These are phyloP conservation scores for Eucalyptus polybractea DNA, from an alignment of 345 rosid genomes.

Conservation along the genomic window DNA sequence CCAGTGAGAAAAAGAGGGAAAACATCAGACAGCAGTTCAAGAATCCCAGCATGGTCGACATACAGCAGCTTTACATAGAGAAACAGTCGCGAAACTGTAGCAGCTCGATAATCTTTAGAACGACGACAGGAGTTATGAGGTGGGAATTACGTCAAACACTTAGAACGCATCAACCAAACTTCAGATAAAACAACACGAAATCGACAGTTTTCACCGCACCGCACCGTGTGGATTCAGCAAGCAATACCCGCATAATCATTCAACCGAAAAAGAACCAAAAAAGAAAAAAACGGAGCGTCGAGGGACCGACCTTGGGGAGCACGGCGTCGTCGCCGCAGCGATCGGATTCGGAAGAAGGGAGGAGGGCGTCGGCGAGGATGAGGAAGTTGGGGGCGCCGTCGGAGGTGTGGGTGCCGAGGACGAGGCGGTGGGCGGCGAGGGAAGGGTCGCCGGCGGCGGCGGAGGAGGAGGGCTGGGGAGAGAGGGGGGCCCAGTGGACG, in stretches of 20 bases:
- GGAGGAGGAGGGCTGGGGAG: slow-evolving; percentile 18
- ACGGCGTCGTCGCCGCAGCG: neutral
- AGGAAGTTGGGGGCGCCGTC: slow-evolving; percentile 58
- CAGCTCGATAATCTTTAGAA: neutral
- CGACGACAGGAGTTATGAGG: neutral
- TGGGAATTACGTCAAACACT: slow-evolving; percentile 18
- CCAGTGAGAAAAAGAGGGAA: neutral
- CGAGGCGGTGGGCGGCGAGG: slow-evolving; percentile 52
- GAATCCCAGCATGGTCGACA: neutral
- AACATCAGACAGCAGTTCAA: neutral
- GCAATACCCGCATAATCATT: neutral
- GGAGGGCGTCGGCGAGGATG: slow-evolving; percentile 62
- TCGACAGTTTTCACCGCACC: neutral
- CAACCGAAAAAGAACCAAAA: neutral
- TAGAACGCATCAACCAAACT: slow-evolving; percentile 1
- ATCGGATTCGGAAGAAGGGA: slow-evolving; percentile 44
- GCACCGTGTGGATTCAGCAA: neutral
- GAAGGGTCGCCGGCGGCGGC: slow-evolving; percentile 15
- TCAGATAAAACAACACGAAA: neutral
- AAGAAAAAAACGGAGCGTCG: neutral
- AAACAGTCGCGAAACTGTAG: neutral
- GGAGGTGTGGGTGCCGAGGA: slow-evolving; percentile 86
- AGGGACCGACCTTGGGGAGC: neutral
- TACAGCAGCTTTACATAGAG: neutral
- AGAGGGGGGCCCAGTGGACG: slow-evolving; percentile 76